These are phyloP conservation scores for Cyclocybe aegerita DNA, from an alignment of 768 basidiomycete genomes.

Conservation along the genomic window DNA sequence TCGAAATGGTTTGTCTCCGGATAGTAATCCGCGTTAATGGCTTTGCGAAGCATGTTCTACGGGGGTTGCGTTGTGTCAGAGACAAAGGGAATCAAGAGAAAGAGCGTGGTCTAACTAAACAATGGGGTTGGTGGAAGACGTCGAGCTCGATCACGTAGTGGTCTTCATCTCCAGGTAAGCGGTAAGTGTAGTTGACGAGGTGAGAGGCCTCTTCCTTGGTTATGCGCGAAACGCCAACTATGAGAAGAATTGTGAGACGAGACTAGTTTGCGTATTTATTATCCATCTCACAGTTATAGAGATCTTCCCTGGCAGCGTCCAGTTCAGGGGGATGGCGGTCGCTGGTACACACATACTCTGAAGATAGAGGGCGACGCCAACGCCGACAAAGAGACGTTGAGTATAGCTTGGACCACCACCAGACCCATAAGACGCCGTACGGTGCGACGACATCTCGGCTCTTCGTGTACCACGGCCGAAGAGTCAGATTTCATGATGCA, in stretches of 20 bases:
- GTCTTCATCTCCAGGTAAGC: slow-evolving; percentile 21
- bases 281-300: slow-evolving; percentile 22
- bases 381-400: too few relatives aligned
- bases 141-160: slow-evolving; percentile 23
- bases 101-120: slow-evolving; percentile 18
- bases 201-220: slow-evolving; percentile 18
- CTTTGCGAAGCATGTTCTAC: slow-evolving; percentile 20
- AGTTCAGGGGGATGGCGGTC: slow-evolving; percentile 16
- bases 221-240: slow-evolving; percentile 16
- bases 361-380: too few relatives aligned
- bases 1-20: slow-evolving; percentile 2
- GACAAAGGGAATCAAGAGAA: not conserved
- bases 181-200: slow-evolving; percentile 21
- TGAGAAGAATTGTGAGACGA: not conserved
- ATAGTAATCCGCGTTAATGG: slow-evolving; percentile 19
- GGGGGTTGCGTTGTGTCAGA: too few relatives aligned
- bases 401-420: not conserved
- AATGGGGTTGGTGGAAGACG: slow-evolving; percentile 29
- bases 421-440: not conserved
- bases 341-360: slow-evolving; percentile 6
- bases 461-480: not conserved
- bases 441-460: not conserved
- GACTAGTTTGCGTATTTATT: not conserved
- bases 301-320: slow-evolving; percentile 22
- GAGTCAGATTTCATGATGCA: not conserved